Percentiles rank a stretch among this genome's conserved stretches.
Conservation (phyloP, 106 monocot species). For the Alisma plantagoaquatica region DNA sequence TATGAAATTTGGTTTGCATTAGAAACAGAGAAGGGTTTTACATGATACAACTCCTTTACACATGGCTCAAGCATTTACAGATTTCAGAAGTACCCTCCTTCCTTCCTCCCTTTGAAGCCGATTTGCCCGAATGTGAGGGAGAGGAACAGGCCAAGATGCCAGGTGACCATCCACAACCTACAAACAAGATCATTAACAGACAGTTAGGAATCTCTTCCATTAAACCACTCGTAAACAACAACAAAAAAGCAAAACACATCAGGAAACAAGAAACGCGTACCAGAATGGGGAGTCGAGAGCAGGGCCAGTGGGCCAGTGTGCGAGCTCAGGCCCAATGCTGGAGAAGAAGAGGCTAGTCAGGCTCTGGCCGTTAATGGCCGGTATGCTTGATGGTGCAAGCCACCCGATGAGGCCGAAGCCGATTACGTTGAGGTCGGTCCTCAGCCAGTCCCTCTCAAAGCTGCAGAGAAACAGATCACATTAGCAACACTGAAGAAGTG, state of each 20-base stretch:
- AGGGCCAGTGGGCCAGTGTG: conserved; percentile 89
- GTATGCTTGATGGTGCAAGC: conserved; percentile 88
- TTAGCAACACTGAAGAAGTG: neutral
- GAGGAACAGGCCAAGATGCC: conserved; percentile 90
- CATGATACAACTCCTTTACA: neutral
- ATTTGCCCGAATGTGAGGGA: conserved; percentile 93
- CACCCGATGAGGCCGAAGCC: conserved; percentile 84
- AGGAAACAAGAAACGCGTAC: conserved; percentile 13
- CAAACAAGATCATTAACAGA: neutral
- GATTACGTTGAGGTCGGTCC: conserved; percentile 66
- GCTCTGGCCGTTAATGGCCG: conserved; percentile 81
- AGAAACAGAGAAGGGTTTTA: no score
- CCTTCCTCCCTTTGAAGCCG: conserved; percentile 85
- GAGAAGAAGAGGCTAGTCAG: conserved; percentile 86
- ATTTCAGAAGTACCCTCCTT: conserved; percentile 50
- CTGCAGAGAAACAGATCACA: conserved; percentile 9
- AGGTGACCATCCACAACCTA: conserved; percentile 93
- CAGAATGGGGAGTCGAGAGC: conserved; percentile 81
- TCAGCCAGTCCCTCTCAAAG: conserved; percentile 76
- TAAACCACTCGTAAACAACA: neutral
- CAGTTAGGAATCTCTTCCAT: neutral
- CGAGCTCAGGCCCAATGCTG: conserved; percentile 81
- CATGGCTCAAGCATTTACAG: neutral
- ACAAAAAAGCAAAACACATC: neutral
- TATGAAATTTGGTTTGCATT: no score